A percentile compares a stretch with the other conserved stretches of the same genome.
These are phyloP conservation scores for Gossypium australe DNA, from an alignment of 345 rosid genomes.

Conservation along the genomic window DNA sequence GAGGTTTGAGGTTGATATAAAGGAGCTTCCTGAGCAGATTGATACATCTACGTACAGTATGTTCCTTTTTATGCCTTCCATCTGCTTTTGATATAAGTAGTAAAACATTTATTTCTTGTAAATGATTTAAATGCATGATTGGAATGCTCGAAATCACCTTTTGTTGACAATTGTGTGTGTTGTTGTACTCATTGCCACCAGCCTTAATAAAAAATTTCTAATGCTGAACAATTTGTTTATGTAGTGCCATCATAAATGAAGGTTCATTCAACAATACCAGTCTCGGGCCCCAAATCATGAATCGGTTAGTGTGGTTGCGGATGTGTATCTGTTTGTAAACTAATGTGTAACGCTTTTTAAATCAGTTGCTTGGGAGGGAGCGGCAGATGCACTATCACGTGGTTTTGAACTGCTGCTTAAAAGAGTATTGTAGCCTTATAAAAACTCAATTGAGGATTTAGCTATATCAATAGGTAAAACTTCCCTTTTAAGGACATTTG, in stretches of 20 bases:
- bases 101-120: background rate
- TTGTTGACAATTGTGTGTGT: background rate
- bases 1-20: conserved; percentile 92
- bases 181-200: background rate
- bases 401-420: background rate
- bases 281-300: background rate
- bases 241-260: conserved; percentile 6
- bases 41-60: conserved; percentile 89
- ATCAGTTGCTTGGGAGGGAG: background rate
- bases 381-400: background rate
- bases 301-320: background rate
- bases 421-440: background rate
- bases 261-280: background rate
- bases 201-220: background rate
- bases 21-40: conserved; percentile 95
- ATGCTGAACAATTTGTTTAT: background rate
- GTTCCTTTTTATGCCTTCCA: conserved; percentile 15
- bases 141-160: background rate
- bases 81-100: background rate
- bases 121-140: background rate
- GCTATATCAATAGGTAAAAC: background rate
- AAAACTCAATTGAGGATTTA: background rate
- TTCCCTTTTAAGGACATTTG: background rate
- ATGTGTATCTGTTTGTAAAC: conserved; percentile 1
- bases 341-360: background rate